Conservation (phyloP, 345 rosid genomes). For the Stellera chamaejasme region DNA sequence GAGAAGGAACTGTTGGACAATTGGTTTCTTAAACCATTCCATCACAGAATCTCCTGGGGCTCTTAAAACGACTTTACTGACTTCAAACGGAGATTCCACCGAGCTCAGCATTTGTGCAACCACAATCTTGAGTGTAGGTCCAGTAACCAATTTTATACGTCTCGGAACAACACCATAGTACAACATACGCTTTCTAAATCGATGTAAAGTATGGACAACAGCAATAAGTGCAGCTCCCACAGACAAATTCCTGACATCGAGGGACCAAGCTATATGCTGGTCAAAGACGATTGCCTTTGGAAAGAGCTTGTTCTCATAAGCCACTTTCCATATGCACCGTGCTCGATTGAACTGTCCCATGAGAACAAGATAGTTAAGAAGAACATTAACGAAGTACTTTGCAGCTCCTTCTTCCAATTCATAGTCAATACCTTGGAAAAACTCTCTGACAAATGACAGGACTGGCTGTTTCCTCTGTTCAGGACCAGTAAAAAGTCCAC, state of each 20-base stretch:
- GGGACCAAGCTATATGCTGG: slow-evolving; percentile 98
- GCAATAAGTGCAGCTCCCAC: slow-evolving; percentile 98
- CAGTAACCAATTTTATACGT: slow-evolving; percentile 91
- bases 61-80: slow-evolving; percentile 81
- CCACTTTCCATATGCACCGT: slow-evolving; percentile 96
- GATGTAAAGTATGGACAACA: slow-evolving; percentile 87
- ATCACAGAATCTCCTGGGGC: slow-evolving; percentile 87
- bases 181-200: slow-evolving; percentile 92
- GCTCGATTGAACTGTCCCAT: slow-evolving; percentile 97
- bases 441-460: slow-evolving; percentile 74
- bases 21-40: slow-evolving; percentile 98
- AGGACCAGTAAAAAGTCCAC: slow-evolving; percentile 91
- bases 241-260: slow-evolving; percentile 86
- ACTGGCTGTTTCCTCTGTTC: slow-evolving; percentile 93
- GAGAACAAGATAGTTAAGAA: slow-evolving; percentile 88
- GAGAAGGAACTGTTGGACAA: slow-evolving; percentile 91
- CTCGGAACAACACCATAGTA: slow-evolving; percentile 91
- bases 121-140: slow-evolving; percentile 87
- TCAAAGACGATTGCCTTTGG: slow-evolving; percentile 96
- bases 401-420: slow-evolving; percentile 96
- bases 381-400: slow-evolving; percentile 84
- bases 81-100: slow-evolving; percentile 93
- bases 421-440: slow-evolving; percentile 86
- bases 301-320: slow-evolving; percentile 92
- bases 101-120: slow-evolving; percentile 90